These are phyloP conservation scores for Teratosphaeria destructans DNA, from an alignment of 2,329 filamentous ascomycete species.

Conservation along the genomic window DNA sequence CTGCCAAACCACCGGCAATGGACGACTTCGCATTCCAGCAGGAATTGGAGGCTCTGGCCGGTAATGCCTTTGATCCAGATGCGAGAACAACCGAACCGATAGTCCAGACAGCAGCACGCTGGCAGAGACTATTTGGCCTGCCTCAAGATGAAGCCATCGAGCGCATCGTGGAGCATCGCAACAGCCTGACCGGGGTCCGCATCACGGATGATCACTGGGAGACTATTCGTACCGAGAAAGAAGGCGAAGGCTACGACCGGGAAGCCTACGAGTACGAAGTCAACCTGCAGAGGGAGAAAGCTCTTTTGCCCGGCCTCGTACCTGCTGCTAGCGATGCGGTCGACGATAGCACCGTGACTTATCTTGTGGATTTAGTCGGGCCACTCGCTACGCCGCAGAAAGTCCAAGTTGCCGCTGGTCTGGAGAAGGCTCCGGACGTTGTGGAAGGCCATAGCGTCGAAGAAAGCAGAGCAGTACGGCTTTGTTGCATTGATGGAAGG, in stretches of 20 bases:
- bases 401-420: slow-evolving; percentile 18
- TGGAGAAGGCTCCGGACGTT: slow-evolving; percentile 20
- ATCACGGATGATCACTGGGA: slow-evolving; percentile 29
- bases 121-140: slow-evolving; percentile 28
- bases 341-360: slow-evolving; percentile 8
- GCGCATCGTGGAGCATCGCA: slow-evolving; percentile 25
- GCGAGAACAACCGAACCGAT: slow-evolving; percentile 10
- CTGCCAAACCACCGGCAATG: slow-evolving; percentile 4
- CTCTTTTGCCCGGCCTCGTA: slow-evolving; percentile 12
- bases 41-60: slow-evolving; percentile 18
- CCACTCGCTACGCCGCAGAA: slow-evolving; percentile 17
- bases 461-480: slow-evolving; percentile 14
- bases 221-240: slow-evolving; percentile 20
- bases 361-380: slow-evolving; percentile 23
- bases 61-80: slow-evolving; percentile 11
- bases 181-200: slow-evolving; percentile 23
- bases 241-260: slow-evolving; percentile 27
- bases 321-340: slow-evolving; percentile 10
- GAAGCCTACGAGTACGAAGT: slow-evolving; percentile 32
- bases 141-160: slow-evolving; percentile 22
- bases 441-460: slow-evolving; percentile 17
- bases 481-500: slow-evolving; percentile 21
- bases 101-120: slow-evolving; percentile 20
- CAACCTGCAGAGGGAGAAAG: slow-evolving; percentile 17
- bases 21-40: slow-evolving; percentile 15